These are phyloP conservation scores for Durio zibethinus DNA, from an alignment of 345 rosid species.

Conservation along the genomic window DNA sequence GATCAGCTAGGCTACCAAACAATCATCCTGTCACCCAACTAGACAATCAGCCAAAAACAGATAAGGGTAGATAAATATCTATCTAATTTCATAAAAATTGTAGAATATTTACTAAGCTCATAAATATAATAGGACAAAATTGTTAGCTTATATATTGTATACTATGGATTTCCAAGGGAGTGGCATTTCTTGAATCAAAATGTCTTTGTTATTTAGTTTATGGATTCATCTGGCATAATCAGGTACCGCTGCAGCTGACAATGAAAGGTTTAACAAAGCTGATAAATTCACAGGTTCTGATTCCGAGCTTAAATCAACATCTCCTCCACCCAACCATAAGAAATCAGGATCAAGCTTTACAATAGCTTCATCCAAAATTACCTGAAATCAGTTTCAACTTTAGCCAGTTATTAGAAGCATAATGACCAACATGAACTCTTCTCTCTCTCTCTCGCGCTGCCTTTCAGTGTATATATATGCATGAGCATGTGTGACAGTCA, in stretches of 20 bases:
- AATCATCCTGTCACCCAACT: too few relatives aligned
- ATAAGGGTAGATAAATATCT: too few relatives aligned
- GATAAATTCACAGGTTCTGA: constrained; percentile 65
- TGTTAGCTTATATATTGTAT: too few relatives aligned
- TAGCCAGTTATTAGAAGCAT: constrained; percentile 1
- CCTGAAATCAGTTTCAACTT: constrained; percentile 45
- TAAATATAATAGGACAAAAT: too few relatives aligned
- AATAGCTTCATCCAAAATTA: constrained; percentile 89
- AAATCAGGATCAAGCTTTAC: constrained; percentile 63
- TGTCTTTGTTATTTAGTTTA: not conserved
- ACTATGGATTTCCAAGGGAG: not conserved
- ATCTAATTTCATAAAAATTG: too few relatives aligned
- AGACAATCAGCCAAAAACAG: too few relatives aligned
- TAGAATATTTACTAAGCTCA: too few relatives aligned
- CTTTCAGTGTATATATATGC: not conserved
- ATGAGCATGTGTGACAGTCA: not conserved
- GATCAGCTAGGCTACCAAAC: too few relatives aligned
- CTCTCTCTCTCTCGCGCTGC: too few relatives aligned
- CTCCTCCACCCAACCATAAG: constrained; percentile 96
- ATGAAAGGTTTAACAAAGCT: constrained; percentile 66
- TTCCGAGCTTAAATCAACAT: constrained; percentile 83
- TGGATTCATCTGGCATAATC: constrained; percentile 9
- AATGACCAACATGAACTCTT: not conserved
- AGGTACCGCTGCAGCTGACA: constrained; percentile 51
- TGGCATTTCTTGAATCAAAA: not conserved